These are phyloP conservation scores for Alternaria sp. DNA, from an alignment of 2,329 filamentous ascomycete species.

Conservation along the genomic window DNA sequence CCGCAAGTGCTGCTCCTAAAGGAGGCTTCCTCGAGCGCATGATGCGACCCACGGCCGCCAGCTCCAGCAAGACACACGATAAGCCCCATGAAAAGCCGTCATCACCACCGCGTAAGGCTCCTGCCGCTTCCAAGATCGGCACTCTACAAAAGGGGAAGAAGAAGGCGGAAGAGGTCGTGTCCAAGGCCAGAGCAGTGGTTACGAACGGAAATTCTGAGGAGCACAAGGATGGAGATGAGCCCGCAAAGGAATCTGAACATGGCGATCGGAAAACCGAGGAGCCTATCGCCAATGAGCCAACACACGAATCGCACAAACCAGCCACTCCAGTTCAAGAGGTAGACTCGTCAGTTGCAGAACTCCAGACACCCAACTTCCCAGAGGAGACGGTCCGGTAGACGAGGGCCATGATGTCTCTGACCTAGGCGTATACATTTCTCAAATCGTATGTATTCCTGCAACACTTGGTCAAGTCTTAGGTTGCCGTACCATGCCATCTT, in stretches of 20 bases:
- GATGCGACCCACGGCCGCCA: slow-evolving; percentile 77
- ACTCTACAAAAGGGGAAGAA: slow-evolving; percentile 44
- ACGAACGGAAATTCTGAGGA: slow-evolving; percentile 31
- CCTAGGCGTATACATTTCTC: neutral
- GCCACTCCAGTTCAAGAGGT: slow-evolving; percentile 25
- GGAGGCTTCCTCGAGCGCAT: slow-evolving; percentile 79
- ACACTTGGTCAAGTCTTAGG: neutral
- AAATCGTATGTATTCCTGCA: neutral
- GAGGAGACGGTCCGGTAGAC: slow-evolving; percentile 33
- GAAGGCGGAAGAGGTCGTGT: slow-evolving; percentile 44
- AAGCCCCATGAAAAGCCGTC: slow-evolving; percentile 63
- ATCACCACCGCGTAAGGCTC: slow-evolving; percentile 43
- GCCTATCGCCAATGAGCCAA: slow-evolving; percentile 6
- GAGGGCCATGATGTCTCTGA: neutral
- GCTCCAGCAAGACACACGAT: slow-evolving; percentile 66
- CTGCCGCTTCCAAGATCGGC: slow-evolving; percentile 32
- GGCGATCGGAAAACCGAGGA: slow-evolving; percentile 10
- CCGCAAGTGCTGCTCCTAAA: slow-evolving; percentile 65
- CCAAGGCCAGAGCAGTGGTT: slow-evolving; percentile 45
- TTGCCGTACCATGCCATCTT: neutral
- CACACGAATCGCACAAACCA: slow-evolving; percentile 13
- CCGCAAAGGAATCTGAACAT: slow-evolving; percentile 14
- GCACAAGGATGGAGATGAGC: slow-evolving; percentile 16
- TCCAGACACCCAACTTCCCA: slow-evolving; percentile 32
- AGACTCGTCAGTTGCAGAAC: slow-evolving; percentile 29